Evolutionary conservation across 768 basidiomycete genomes (phyloP), one percentile per base, ranked within the genome.

Genomic region (Boletus tylopilopsis): DNA sequence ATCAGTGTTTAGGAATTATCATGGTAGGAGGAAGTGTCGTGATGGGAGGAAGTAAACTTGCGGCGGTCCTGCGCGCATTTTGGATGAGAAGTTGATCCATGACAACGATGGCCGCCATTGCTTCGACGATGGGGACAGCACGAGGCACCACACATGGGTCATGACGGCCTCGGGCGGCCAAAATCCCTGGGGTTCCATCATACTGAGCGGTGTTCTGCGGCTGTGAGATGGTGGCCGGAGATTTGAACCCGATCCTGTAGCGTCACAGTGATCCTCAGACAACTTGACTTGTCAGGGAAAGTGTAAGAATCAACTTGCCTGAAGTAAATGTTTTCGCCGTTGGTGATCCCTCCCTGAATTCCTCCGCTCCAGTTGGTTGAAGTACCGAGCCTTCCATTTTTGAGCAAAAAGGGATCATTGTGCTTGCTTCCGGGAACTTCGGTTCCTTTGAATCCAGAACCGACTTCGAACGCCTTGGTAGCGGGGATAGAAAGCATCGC

Each of bases 401-500:
- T 79, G 47, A 68, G 60, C 19, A 89, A 73, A 68, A 95, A 99
- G 19, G 81, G 68, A 68, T 99, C 96, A 69, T 99, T 99, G 73
- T 99, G 96, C 62, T 78, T 79, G 69, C 85, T 88, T 32, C 96
- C 96, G 6, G 91, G 88, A 38, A 97, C 84, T 70, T 94, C 87
- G 6, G 94, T 92, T 7, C 96, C 96, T 56, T 82, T 78, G 79
- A 99, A 96, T 22, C 96, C 96, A 25, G 92, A 95, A 34, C 96
- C 96, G 56, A 98, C 85, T 72, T 99, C 96, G 68, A 99, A 98
- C 6, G 84, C 93, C 65, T 99, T 99, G 47, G 96, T 98, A 16
- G 96, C 95, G 23, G 96, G 96, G 63, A 99, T 96, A 47, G 94
- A 96, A 45, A 99, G 80, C 95, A 99, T 98, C 8, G 96, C 96